Evolutionary conservation across 1,284 basidiomycete species (phyloP), one percentile per base, ranked within the genome.

Genomic region (Sphagnurus paluster): DNA sequence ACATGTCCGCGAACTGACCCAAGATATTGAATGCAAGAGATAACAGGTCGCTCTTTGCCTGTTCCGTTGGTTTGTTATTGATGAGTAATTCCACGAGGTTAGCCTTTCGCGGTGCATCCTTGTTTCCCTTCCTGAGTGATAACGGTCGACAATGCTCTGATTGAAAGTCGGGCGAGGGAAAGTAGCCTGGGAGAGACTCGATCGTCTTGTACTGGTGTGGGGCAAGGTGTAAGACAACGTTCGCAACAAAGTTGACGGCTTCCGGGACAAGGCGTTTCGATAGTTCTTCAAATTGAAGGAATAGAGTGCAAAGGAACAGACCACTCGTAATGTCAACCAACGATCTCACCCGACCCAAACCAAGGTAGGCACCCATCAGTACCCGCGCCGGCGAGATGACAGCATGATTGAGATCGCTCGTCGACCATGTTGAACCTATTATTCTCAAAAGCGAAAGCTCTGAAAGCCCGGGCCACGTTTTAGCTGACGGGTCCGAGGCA

Each of bases 241-340:
- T 87, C 13, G 84, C 70, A 25, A 93, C 61, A 61, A 96, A 96
- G 66, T 90, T 96, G 54, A 94, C 63, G 1, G 80, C 90, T 66
- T 99, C 97, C 0, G 97, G 97, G 2, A 97, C 80, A 30, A 96
- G 69, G 4, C 96, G 83, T 62, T 90, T 93, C 11, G 93, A 95
- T 35, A 90, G 68, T 20, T 70, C 64, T 72, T 99, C 96, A 59
- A 87, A 97, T 68, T 95, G 80, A 24, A 80, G 62, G 57, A 93
- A 84, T 5, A 98, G 68, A 2, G 90, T 90, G 65, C 87, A 90
- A 11, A 99, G 70, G 74, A 97, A 98, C 29, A 98, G 70, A 0
- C 96, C 95, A 41, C 87, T 89, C 0, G 87, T 79, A 35, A 98
- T 59, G 65, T 99, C 95, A 9, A 66, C 54, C 7, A 90, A 61